Conservation (phyloP, 345 rosid species). For the Pistacia vera region DNA sequence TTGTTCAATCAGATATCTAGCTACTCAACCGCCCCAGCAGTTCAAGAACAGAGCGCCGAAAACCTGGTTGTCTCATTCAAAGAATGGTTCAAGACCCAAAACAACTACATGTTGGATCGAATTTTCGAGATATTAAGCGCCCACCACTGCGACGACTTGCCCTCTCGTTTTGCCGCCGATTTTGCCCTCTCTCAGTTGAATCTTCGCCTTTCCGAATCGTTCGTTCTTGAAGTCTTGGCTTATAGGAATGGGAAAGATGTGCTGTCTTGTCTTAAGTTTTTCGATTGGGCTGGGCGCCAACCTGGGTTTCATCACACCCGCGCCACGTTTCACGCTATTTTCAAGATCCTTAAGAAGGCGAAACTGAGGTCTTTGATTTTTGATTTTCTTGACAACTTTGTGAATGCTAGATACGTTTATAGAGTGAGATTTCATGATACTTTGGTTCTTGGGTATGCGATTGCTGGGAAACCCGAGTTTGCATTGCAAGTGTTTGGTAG, state of each 20-base stretch:
- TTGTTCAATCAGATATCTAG: not conserved
- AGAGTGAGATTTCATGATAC: constrained; percentile 46
- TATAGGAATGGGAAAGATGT: constrained; percentile 49
- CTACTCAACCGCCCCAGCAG: not conserved
- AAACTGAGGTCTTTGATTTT: constrained; percentile 44
- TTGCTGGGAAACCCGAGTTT: constrained; percentile 64
- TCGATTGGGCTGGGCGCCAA: constrained; percentile 92
- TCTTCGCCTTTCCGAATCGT: constrained; percentile 51
- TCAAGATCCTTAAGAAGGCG: constrained; percentile 62
- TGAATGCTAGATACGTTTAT: constrained; percentile 15
- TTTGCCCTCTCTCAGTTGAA: constrained; percentile 44
- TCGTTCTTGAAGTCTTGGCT: constrained; percentile 62
- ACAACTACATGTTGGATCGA: constrained; percentile 32
- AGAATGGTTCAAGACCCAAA: constrained; percentile 57
- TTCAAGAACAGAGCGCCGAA: constrained; percentile 22
- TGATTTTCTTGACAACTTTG: constrained; percentile 47
- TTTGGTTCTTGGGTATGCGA: constrained; percentile 73
- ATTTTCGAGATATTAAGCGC: constrained; percentile 45
- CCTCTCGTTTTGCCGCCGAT: constrained; percentile 23
- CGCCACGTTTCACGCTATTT: constrained; percentile 63
- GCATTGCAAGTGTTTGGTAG: constrained; percentile 77
- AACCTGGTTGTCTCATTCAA: constrained; percentile 47
- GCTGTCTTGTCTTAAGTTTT: constrained; percentile 75
- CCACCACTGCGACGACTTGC: constrained; percentile 31
- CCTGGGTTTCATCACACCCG: constrained; percentile 63